These are phyloP conservation scores for Casuarina glauca DNA, from an alignment of 306 rosid species.

Conservation along the genomic window DNA sequence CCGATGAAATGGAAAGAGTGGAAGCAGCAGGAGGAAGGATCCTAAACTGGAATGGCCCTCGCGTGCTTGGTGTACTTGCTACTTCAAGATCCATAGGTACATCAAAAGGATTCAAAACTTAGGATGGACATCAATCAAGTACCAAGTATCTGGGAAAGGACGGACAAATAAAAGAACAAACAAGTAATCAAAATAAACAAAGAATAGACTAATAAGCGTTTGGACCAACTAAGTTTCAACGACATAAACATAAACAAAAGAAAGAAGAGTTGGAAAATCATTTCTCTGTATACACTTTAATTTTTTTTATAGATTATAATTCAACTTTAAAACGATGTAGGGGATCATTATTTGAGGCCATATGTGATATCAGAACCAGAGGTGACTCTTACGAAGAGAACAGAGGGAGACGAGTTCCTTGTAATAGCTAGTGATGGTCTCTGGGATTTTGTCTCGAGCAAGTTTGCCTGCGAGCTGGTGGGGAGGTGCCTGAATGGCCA, in stretches of 20 bases:
- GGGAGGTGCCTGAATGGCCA: constrained; percentile 32
- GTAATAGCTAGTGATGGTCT: constrained; percentile 69
- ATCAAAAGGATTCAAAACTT: constrained; percentile 28
- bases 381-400: constrained; percentile 40
- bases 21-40: constrained; percentile 68
- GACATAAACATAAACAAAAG: no score
- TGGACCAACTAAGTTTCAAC: no score
- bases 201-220: no score
- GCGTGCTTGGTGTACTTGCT: constrained; percentile 51
- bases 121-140: no score
- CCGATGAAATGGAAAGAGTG: constrained; percentile 58
- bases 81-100: constrained; percentile 32
- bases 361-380: constrained; percentile 57
- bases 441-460: constrained; percentile 64
- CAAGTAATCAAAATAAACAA: no score
- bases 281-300: no score
- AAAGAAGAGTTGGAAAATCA: no score
- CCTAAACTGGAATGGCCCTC: constrained; percentile 51
- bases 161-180: no score
- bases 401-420: constrained; percentile 46
- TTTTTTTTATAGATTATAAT: not conserved
- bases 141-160: no score
- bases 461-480: constrained; percentile 52
- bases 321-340: constrained; percentile 28
- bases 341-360: constrained; percentile 64